Percentiles rank a stretch among this genome's conserved stretches.
Conservation (phyloP, 805 yeast species). For the Saccharomycopsis sp. region DNA sequence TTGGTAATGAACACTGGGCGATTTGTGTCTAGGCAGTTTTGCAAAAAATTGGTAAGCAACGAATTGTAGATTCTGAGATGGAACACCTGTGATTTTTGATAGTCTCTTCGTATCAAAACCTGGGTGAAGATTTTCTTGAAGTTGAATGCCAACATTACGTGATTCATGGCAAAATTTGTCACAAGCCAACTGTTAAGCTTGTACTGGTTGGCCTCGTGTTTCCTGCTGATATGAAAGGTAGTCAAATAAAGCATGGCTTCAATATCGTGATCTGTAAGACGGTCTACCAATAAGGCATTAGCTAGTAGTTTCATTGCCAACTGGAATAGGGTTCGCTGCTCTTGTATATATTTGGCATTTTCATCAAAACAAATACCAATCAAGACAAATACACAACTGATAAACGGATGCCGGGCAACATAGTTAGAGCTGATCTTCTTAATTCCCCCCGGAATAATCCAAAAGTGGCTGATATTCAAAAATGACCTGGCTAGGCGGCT, state of each 20-base stretch:
- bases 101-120: conserved; percentile 27
- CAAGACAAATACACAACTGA: conserved; percentile 45
- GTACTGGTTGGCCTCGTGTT: conserved; percentile 39
- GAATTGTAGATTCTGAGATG: conserved; percentile 50
- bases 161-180: conserved; percentile 46
- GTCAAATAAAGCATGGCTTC: conserved; percentile 53
- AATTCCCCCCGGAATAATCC: conserved; percentile 60
- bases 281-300: conserved; percentile 42
- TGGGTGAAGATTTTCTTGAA: conserved; percentile 36
- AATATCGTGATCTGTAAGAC: conserved; percentile 52
- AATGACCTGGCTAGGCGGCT: conserved; percentile 41
- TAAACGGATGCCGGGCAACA: conserved; percentile 46
- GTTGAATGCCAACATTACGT: conserved; percentile 40
- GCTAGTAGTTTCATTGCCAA: conserved; percentile 46
- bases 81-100: conserved; percentile 38
- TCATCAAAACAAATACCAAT: conserved; percentile 53
- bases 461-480: conserved; percentile 46
- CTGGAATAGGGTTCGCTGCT: conserved; percentile 41
- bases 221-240: conserved; percentile 47
- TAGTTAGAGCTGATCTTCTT: conserved; percentile 39
- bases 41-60: conserved; percentile 45
- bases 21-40: conserved; percentile 44
- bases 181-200: conserved; percentile 46
- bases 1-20: conserved; percentile 36
- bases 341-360: conserved; percentile 39